A percentile compares a stretch with the other conserved stretches of the same genome.
Evolutionary conservation across 192 early-diverging fungal species (phyloP).

Genomic region (Neocallimastix lanati): DNA sequence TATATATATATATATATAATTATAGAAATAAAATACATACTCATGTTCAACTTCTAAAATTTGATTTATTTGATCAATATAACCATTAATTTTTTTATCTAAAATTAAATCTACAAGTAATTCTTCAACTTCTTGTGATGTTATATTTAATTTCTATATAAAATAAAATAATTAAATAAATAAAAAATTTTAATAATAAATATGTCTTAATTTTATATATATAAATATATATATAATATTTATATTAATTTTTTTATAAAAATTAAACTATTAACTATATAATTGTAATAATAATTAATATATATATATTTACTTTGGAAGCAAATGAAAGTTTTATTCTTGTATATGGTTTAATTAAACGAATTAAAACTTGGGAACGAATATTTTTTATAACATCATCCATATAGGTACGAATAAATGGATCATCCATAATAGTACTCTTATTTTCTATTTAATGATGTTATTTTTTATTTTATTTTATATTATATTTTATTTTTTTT

Average conservation of each 20-base stretch:
- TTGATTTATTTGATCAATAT: slow-evolving; percentile 80
- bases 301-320: slow-evolving; percentile 33
- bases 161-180: too few relatives aligned
- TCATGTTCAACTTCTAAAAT: slow-evolving; percentile 49
- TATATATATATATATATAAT: too few relatives aligned
- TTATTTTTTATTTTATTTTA: too few relatives aligned
- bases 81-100: slow-evolving; percentile 64
- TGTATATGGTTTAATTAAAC: slow-evolving; percentile 79
- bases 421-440: slow-evolving; percentile 65
- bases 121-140: slow-evolving; percentile 58
- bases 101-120: slow-evolving; percentile 72
- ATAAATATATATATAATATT: too few relatives aligned
- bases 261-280: too few relatives aligned
- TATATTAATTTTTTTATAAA: too few relatives aligned
- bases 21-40: too few relatives aligned
- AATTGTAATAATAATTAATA: too few relatives aligned
- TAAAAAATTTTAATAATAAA: too few relatives aligned
- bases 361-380: slow-evolving; percentile 72
- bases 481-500: too few relatives aligned
- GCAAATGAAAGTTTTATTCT: slow-evolving; percentile 68
- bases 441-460: slow-evolving; percentile 37
- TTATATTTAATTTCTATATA: slow-evolving; percentile 54
- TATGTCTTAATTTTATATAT: too few relatives aligned
- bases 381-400: slow-evolving; percentile 85
- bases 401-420: slow-evolving; percentile 77